A percentile compares a stretch with the other conserved stretches of the same genome.
phyloP scores from a whole-genome alignment of 1,284 basidiomycete species.

The Takashimella koratensis region DNA sequence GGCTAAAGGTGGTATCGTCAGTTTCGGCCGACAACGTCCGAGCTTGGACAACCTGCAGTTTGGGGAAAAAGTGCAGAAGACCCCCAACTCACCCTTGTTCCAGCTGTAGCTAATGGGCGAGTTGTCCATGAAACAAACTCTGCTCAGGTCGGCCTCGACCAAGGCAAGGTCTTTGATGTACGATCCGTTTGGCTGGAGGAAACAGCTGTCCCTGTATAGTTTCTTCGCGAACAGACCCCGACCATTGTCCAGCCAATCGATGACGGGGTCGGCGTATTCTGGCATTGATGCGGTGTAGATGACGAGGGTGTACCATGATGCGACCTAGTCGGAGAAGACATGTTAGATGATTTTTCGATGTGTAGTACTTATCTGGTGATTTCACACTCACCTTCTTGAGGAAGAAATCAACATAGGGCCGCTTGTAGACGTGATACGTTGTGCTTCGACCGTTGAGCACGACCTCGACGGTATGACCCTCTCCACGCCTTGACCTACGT shows the following conservation, averaged over 20 bases:
- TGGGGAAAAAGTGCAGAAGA: neutral
- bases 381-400: slow-evolving; percentile 81
- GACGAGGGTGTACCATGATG: slow-evolving; percentile 96
- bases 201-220: slow-evolving; percentile 92
- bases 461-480: slow-evolving; percentile 93
- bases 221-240: slow-evolving; percentile 81
- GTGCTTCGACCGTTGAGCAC: slow-evolving; percentile 83
- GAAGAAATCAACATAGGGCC: slow-evolving; percentile 95
- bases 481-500: slow-evolving; percentile 59
- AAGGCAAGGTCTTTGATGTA: slow-evolving; percentile 91
- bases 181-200: slow-evolving; percentile 81
- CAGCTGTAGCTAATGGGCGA: slow-evolving; percentile 88
- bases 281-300: slow-evolving; percentile 99
- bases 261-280: slow-evolving; percentile 98
- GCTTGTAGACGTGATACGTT: slow-evolving; percentile 97
- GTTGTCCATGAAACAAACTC: slow-evolving; percentile 94
- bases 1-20: slow-evolving; percentile 53
- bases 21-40: too few relatives aligned
- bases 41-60: neutral
- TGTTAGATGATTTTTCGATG: too few relatives aligned
- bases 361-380: too few relatives aligned
- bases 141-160: slow-evolving; percentile 81
- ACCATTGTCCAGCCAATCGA: slow-evolving; percentile 98
- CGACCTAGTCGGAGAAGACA: slow-evolving; percentile 61
- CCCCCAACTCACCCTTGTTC: slow-evolving; percentile 71